These are phyloP conservation scores for Begonia masoniana DNA, from an alignment of 306 rosid species.

Conservation along the genomic window DNA sequence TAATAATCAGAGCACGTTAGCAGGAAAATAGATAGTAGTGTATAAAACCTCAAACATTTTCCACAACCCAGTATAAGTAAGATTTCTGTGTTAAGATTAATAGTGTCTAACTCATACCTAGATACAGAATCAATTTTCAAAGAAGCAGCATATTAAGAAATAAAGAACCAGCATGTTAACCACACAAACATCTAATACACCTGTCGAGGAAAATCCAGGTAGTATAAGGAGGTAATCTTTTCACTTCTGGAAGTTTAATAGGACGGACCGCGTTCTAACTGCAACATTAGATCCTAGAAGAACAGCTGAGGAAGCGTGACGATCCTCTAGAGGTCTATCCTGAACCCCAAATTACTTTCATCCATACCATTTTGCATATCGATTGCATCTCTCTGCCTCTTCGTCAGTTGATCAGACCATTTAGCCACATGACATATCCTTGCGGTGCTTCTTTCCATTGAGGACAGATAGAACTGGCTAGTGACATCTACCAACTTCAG, in stretches of 20 bases:
- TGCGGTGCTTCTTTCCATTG: slow-evolving; percentile 44
- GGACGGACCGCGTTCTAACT: slow-evolving; percentile 87
- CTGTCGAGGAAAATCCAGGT: slow-evolving; percentile 98
- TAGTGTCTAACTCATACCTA: too few species aligned
- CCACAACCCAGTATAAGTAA: too few species aligned
- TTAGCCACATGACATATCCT: slow-evolving; percentile 16
- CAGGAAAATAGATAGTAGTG: too few species aligned
- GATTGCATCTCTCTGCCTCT: slow-evolving; percentile 80
- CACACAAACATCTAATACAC: slow-evolving; percentile 24
- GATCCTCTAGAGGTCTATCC: slow-evolving; percentile 60
- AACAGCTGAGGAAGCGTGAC: slow-evolving; percentile 75
- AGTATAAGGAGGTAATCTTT: slow-evolving; percentile 88
- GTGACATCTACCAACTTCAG: slow-evolving; percentile 57
- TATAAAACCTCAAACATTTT: too few species aligned
- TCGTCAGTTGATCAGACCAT: slow-evolving; percentile 49
- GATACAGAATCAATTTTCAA: too few species aligned
- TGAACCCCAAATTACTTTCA: slow-evolving; percentile 41
- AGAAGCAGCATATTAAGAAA: too few species aligned
- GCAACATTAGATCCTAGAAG: slow-evolving; percentile 90
- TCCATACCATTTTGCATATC: slow-evolving; percentile 70
- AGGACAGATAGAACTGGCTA: slow-evolving; percentile 31
- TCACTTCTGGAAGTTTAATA: slow-evolving; percentile 66
- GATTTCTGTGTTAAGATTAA: too few species aligned
- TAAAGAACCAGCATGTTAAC: too few species aligned
- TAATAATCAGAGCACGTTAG: too few species aligned